phyloP scores from a whole-genome alignment of 192 early-diverging fungal genomes.

The Mortierella claussenii region DNA sequence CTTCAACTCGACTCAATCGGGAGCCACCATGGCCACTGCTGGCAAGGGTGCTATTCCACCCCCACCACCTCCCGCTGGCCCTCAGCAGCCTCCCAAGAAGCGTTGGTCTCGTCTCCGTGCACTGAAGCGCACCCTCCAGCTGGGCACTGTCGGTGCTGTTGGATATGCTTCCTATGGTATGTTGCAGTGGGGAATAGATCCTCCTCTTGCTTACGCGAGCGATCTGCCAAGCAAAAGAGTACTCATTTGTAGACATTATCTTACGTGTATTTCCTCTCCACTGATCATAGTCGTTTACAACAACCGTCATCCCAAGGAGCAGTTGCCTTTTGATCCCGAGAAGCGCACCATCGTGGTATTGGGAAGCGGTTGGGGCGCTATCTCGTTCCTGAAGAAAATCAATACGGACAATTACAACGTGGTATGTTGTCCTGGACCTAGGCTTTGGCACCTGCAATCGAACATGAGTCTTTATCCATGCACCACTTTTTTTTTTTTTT shows the following conservation, averaged over 20 bases:
- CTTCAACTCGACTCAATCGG: conserved; percentile 39
- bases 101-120: conserved; percentile 50
- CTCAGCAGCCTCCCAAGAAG: conserved; percentile 43
- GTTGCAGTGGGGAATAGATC: background rate
- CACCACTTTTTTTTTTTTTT: too few relatives aligned
- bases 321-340: conserved; percentile 54
- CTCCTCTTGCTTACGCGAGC: background rate
- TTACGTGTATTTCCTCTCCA: background rate
- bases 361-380: conserved; percentile 49
- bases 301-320: conserved; percentile 53
- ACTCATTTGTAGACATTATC: background rate
- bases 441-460: too few relatives aligned
- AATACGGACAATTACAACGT: conserved; percentile 87
- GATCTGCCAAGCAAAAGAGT: too few relatives aligned
- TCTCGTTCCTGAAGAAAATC: conserved; percentile 73
- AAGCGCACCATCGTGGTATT: conserved; percentile 47
- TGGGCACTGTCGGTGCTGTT: conserved; percentile 43
- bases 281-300: conserved; percentile 47
- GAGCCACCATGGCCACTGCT: conserved; percentile 35
- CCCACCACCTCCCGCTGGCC: conserved; percentile 8
- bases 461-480: too few relatives aligned
- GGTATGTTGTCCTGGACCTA: conserved; percentile 29
- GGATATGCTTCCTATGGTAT: conserved; percentile 53
- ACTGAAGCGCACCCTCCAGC: conserved; percentile 47
- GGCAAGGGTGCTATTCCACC: conserved; percentile 2